Base-by-base conservation (phyloP, 1,284 basidiomycete species). In the Heterobasidion parviporum region DNA sequence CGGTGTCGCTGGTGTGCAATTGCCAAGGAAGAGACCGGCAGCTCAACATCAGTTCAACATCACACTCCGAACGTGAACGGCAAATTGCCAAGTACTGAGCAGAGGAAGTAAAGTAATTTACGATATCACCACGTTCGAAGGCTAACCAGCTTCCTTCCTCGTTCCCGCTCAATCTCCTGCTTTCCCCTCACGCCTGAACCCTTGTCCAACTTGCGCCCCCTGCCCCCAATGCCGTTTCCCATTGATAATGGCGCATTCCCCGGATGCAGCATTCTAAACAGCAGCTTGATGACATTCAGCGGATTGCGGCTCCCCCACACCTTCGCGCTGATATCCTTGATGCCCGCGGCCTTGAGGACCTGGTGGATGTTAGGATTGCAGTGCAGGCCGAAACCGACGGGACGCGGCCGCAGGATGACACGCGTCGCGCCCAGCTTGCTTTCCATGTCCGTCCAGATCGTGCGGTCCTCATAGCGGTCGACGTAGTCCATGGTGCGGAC, bases 271-370 rank as follows among this genome's bases (percentile, higher is more conserved):
- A 90, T 75, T 63, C 81, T 75, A 64, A 85, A 76, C 41, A 77
- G 73, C 33, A 81, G 78, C 70, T 82, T 81, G 67, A 79, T 70
- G 58, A 79, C 76, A 63, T 73, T 86, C 64, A 90, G 75, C 45
- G 82, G 82, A 71, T 96, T 97, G 61, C 92, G 78, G 63, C 90
- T 94, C 38, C 95, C 94, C 82, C 92, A 90, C 45, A 98, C 91
- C 71, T 95, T 95, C 33, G 92, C 96, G 62, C 89, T 92, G 49
- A 92, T 81, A 70, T 99, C 96, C 68, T 92, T 90, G 73, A 98
- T 92, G 10, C 96, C 96, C 2, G 92, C 94, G 0, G 94, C 93
- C 64, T 92, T 89, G 65, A 95, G 81, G 53, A 99, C 80, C 64
- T 86, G 81, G 71, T 98, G 94, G 54, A 98, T 77, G 63, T 89